Evolutionary conservation across 768 basidiomycete species (phyloP), one percentile per base, ranked within the genome.

Genomic region (Mycena metata): DNA sequence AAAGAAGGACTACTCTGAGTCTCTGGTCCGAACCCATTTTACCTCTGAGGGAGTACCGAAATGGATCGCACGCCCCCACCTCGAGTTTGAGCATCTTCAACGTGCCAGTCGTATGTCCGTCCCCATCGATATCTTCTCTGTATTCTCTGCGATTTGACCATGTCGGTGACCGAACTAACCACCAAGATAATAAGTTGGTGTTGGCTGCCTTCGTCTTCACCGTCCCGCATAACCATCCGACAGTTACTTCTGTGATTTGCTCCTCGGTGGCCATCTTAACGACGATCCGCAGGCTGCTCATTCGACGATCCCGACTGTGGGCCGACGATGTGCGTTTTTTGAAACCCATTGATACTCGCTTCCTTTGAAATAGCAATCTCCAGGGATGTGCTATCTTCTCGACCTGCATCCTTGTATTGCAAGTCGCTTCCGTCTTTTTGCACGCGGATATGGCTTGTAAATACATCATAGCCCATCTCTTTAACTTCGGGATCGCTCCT

Each of bases 271-370:
- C 82, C 24, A 75, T 80, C 33, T 60, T 73, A 1, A 75, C 78
- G 17, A 82, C 81, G 2, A 15, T 76, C 16, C 75, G 75, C 43
- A 77, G 82, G 12, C 64, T 82, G 13, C 76, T 70, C 47, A 71
- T 82, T 21, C 75, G 81, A 46, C 73, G 80, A 58, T 69, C 72
- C 2, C 64, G 75, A 39, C 70, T 78, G 23, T 82, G 79, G 80
- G 71, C 76, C n/a, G 81, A 84, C 68, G 83, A 82, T 70, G 81
- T 81, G 57, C 56, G 77, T 63, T 4, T 17, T n/a, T n/a, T 23
- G 35, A 3, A 17, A 3, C 26, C 24, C 49, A 24, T 15, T 43
- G 8, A 26, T 33, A 39, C 33, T 6, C 36, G 5, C 24, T 15
- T 23, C 26, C 15, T n/a, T 58, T 39, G 23, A 33, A 47, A 7